Evolutionary conservation across 495 filamentous ascomycete genomes (phyloP).

Genomic region (Penicillium malachiteum): DNA sequence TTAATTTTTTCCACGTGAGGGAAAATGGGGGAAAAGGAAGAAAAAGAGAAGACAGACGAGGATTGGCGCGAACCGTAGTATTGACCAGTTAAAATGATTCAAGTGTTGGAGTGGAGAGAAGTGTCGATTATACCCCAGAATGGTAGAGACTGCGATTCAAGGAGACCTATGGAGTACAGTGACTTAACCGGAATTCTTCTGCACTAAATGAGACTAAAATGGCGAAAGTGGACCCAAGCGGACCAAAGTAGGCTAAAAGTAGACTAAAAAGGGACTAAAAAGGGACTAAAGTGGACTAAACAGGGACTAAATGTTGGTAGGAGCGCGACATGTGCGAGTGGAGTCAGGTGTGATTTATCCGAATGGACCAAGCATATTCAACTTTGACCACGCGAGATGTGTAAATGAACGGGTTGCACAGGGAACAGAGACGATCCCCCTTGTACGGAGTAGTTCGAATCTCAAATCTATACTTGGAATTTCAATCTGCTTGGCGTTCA

Average conservation of each 20-base stretch:
- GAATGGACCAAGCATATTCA: neutral
- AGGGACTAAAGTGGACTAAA: neutral
- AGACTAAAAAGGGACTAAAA: no score
- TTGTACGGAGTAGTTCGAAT: neutral
- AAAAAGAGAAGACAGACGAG: neutral
- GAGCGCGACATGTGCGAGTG: neutral
- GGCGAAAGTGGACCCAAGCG: no score
- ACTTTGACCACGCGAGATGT: slow-evolving; percentile 3
- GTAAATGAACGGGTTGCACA: slow-evolving; percentile 2
- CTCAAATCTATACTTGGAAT: slow-evolving; percentile 6
- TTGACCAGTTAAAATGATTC: neutral
- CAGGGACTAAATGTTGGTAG: neutral
- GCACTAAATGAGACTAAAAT: neutral
- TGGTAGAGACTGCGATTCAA: neutral
- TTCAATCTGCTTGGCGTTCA: neutral
- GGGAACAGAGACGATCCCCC: slow-evolving; percentile 5
- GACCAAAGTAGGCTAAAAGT: no score
- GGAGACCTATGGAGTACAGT: neutral
- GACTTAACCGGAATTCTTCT: no score
- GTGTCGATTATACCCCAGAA: neutral
- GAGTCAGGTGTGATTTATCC: neutral
- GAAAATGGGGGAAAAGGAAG: neutral
- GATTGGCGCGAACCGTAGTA: neutral
- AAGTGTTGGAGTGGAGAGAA: neutral
- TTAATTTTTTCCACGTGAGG: neutral